A percentile compares a stretch with the other conserved stretches of the same genome.
These are phyloP conservation scores for Clitopilus passeckerianus DNA, from an alignment of 768 basidiomycete species.

Conservation along the genomic window DNA sequence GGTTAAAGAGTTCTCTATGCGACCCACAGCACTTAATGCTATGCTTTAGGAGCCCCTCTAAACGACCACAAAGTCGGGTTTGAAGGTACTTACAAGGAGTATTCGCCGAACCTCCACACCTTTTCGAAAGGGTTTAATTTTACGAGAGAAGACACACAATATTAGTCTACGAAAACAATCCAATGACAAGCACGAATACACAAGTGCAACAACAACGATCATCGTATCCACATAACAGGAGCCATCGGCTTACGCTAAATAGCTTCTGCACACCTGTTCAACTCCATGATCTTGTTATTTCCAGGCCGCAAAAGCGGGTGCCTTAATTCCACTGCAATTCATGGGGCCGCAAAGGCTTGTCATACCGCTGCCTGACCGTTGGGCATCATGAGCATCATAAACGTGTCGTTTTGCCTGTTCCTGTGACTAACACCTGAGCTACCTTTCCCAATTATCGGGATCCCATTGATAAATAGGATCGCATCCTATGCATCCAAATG, in stretches of 20 bases:
- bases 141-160: background rate
- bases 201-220: too few species aligned
- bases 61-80: background rate
- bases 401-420: background rate
- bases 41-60: background rate
- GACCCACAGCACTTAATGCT: background rate
- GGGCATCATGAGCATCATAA: background rate
- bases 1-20: background rate
- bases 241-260: background rate
- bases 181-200: too few species aligned
- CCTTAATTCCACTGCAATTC: background rate
- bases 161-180: too few species aligned
- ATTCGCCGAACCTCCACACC: background rate
- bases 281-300: background rate
- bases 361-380: background rate
- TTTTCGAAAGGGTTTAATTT: background rate
- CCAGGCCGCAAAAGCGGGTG: background rate
- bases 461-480: background rate
- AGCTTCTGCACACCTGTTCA: background rate
- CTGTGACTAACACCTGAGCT: background rate
- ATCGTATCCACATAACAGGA: background rate
- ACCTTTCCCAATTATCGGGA: background rate
- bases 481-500: constrained; percentile 1
- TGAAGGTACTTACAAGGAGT: background rate
- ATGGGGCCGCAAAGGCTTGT: background rate